phyloP scores from a whole-genome alignment of 306 rosid species.

The Aeschynomene evenia region DNA sequence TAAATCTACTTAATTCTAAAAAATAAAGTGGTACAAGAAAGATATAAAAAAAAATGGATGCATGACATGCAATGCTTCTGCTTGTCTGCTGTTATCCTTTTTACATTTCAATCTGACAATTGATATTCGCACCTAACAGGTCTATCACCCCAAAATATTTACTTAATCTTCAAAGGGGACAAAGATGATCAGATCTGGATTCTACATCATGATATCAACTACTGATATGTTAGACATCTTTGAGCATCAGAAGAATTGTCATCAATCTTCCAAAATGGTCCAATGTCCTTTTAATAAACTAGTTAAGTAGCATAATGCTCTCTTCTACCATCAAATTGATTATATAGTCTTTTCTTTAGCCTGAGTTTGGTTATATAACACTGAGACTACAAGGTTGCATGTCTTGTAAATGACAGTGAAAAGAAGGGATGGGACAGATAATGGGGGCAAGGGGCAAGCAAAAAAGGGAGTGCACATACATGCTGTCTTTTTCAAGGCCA shows the following conservation, averaged over 20 bases:
- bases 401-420: constrained; percentile 18
- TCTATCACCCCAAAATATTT: neutral
- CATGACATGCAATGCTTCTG: neutral
- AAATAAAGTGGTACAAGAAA: neutral
- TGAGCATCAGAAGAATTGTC: neutral
- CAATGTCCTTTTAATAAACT: constrained; percentile 14
- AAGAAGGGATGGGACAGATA: constrained; percentile 12
- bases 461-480: constrained; percentile 49
- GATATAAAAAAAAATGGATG: neutral
- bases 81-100: neutral
- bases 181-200: neutral
- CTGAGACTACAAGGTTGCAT: constrained; percentile 9
- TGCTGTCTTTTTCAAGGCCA: constrained; percentile 98
- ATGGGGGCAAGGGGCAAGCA: constrained; percentile 11
- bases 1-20: neutral
- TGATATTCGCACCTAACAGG: neutral
- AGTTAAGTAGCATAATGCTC: neutral
- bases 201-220: neutral
- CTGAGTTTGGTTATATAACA: constrained; percentile 19
- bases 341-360: neutral
- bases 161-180: neutral
- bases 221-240: constrained; percentile 14
- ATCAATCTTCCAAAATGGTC: neutral
- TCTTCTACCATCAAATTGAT: constrained; percentile 9
- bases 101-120: neutral